Evolutionary conservation across 2,329 filamentous ascomycete genomes (phyloP), one percentile per base, ranked within the genome.

Genomic region (Penicillium sp.): DNA sequence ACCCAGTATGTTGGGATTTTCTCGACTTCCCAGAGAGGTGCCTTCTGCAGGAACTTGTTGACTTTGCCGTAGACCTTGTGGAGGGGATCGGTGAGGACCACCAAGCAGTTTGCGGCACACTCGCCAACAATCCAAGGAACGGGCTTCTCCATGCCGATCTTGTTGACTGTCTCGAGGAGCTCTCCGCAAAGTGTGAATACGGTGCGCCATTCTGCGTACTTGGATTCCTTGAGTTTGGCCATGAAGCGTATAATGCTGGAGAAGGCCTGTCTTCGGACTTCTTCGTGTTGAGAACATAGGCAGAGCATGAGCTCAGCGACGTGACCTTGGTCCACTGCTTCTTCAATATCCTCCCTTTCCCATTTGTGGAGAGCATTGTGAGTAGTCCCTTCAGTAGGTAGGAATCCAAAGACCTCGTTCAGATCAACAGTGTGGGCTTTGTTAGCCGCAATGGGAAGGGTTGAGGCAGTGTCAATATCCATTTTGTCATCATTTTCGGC

Each of bases 1-100:
- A 86, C 74, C 78, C 83, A 85, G 66, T 84, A 83, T 1, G 78
- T 78, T 0, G 82, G 78, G 5, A 86, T 70, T 42, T 81, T 81
- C 27, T 72, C 71, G 10, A 80, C 68, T 11, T 86, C 80, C 93
- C 93, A 97, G 23, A 80, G 73, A 0, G 93, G 92, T 0, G 85
- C 83, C 47, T 85, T 85, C 19, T 90, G 90, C 34, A 97, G 82
- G 70, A 92, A 97, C 6, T 81, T 79, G 76, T 96, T 96, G 73
- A 94, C 77, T 69, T 96, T 96, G 54, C 85, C 84, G 70, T 96
- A 97, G 35, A 97, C 82, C 56, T 84, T 84, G 67, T 96, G 90
- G 14, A 91, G 80, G 0, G 93, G 93, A 57, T 90, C 86, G 19
- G 80, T 82, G 42, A 96, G 75, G 14, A 96, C 84, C 1, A 81